A percentile compares a stretch with the other conserved stretches of the same genome.
phyloP scores from a whole-genome alignment of 2,329 filamentous ascomycete genomes.

The Aspergillus hortae region DNA sequence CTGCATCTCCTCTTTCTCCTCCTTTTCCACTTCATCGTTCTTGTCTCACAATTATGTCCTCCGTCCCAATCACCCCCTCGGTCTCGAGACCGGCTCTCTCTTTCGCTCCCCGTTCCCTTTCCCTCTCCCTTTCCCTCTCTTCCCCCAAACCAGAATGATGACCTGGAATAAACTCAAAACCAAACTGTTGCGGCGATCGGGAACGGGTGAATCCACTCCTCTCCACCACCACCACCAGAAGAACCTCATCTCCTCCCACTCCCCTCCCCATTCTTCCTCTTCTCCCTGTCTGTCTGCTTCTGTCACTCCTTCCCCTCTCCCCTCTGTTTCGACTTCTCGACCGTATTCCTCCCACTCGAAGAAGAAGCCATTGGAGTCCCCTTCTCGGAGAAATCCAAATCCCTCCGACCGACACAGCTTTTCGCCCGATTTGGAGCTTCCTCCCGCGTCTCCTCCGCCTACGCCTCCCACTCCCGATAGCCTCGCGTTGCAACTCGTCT shows the following conservation, averaged over 20 bases:
- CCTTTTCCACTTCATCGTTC: no score
- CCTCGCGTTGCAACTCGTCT: slow-evolving; percentile 1
- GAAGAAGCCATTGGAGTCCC: background rate
- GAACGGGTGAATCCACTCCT: background rate
- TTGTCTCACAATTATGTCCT: no score
- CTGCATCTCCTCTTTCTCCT: no score
- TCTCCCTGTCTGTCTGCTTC: background rate
- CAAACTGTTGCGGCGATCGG: background rate
- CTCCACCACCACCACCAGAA: background rate
- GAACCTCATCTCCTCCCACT: background rate
- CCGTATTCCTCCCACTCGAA: background rate
- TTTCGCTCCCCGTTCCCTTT: background rate
- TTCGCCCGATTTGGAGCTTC: background rate
- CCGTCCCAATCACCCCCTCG: background rate
- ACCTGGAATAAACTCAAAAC: no score
- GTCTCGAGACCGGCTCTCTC: background rate
- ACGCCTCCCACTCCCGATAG: slow-evolving; percentile 3
- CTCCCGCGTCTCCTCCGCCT: background rate
- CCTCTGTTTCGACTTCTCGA: background rate
- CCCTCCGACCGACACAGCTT: slow-evolving; percentile 9
- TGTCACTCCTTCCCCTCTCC: background rate
- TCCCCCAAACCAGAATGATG: background rate
- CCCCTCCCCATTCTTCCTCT: slow-evolving; percentile 1
- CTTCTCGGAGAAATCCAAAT: slow-evolving; percentile 5
- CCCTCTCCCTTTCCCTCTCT: background rate